Percentiles rank a stretch among this genome's conserved stretches.
phyloP scores from a whole-genome alignment of 2,329 filamentous ascomycete species.

The Nectriaceae sp. region DNA sequence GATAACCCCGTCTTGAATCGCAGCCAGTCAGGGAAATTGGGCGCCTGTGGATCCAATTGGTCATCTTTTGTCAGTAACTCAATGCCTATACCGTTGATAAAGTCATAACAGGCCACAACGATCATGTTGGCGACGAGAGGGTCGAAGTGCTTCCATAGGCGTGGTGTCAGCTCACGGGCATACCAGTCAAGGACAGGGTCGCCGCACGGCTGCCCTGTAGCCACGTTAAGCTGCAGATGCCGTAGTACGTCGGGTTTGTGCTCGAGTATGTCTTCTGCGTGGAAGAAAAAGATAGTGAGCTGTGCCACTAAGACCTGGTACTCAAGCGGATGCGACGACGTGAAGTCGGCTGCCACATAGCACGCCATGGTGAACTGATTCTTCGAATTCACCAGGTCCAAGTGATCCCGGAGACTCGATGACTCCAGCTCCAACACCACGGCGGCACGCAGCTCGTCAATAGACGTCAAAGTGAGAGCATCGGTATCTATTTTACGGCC shows the following conservation, averaged over 20 bases:
- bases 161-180: slow-evolving; percentile 6
- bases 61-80: slow-evolving; percentile 6
- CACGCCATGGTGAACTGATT: slow-evolving; percentile 11
- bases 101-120: slow-evolving; percentile 20
- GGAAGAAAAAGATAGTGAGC: slow-evolving; percentile 12
- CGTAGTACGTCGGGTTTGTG: slow-evolving; percentile 4
- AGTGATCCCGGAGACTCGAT: slow-evolving; percentile 7
- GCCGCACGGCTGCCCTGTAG: slow-evolving; percentile 2
- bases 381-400: slow-evolving; percentile 11
- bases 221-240: slow-evolving; percentile 3
- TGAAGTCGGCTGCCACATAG: slow-evolving; percentile 11
- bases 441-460: slow-evolving; percentile 4
- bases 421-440: slow-evolving; percentile 4
- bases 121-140: slow-evolving; percentile 10
- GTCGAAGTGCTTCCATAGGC: slow-evolving; percentile 5
- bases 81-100: slow-evolving; percentile 21
- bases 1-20: slow-evolving; percentile 13
- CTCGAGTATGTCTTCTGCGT: slow-evolving; percentile 8
- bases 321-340: slow-evolving; percentile 7
- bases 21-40: slow-evolving; percentile 10
- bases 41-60: slow-evolving; percentile 1
- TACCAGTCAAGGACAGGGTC: slow-evolving; percentile 9
- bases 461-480: slow-evolving; percentile 3
- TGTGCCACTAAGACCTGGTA: slow-evolving; percentile 7
- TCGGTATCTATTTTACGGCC: slow-evolving; percentile 3